Evolutionary conservation across 768 basidiomycete species (phyloP), one percentile per base, ranked within the genome.

Genomic region (Chiua virens): DNA sequence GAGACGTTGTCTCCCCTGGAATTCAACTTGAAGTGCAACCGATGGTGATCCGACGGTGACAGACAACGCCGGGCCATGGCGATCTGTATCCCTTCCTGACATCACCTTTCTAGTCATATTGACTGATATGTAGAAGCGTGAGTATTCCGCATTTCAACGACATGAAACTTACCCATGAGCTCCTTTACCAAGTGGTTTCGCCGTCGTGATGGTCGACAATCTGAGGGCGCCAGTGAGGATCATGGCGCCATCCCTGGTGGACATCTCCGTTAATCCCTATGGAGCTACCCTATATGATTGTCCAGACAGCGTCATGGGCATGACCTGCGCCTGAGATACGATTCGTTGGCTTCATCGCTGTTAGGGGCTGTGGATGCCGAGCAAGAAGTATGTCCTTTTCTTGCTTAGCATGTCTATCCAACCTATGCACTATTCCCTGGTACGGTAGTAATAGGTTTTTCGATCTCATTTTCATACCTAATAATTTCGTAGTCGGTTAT

Each of bases 1-100:
- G 73, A n/a, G 73, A 74, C 25, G 60, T 64, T 2, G 50, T 45
- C 14, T 61, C 61, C 8, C 39, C 57, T 27, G 64, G 66, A 9
- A 59, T 49, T n/a, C n/a, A n/a, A n/a, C n/a, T n/a, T 41, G 50
- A 46, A 18, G 64, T 79, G 58, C 57, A 78, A 68, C 63, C 75
- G 60, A 74, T 79, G 39, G 73, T 76, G 8, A 67, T 87, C 32
- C 76, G 84, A 38, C 86, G 79, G 66, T 71, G 18, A 83, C 84
- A 3, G 80, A 87, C 56, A 87, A 87, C 62, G 70, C 82, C 1
- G 85, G 86, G 7, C 75, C 79, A 10, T 39, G 6, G 15, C 8
- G 17, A 35, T 21, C 7, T 18, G 17, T 18, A 13, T 22, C 20
- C 1, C 32, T 17, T 50, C 8, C 35, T 58, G 39, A 57, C 35